Evolutionary conservation across 371 early-diverging fungal species (phyloP), one percentile per base, ranked within the genome.

Genomic region (Dichotomocladium elegans): DNA sequence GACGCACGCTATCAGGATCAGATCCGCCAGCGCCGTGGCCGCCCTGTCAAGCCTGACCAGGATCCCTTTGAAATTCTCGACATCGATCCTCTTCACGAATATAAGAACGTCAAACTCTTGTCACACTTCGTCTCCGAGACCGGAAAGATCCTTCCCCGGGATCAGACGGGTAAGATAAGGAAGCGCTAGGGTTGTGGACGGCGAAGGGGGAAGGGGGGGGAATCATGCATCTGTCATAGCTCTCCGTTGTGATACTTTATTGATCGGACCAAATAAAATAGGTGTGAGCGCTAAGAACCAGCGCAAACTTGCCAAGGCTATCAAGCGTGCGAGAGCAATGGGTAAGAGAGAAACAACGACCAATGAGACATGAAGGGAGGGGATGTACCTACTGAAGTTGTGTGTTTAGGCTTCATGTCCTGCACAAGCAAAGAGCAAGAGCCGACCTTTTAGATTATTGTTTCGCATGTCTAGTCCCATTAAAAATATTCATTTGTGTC

Each of bases 261-360:
- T n/a, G 9, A 37, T 37, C 40, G 9, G 9, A 17, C 4, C 10
- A 37, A n/a, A n/a, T n/a, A n/a, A n/a, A 19, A 12, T 57, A 68
- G 78, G 83, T 40, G 72, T 91, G 22, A 79, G 80, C 14, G 85
- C 86, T 51, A 85, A 88, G 63, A 86, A 86, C 47, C 93, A 93
- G 68, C 85, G 89, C 51, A 79, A 85, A 46, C 59, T 93, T 21
- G 78, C 89, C 41, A 85, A 86, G 70, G 92, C 92, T 19, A 88
- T 93, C 42, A 90, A 89, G 62, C 78, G 93, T 55, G 90, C 92
- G 11, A 82, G 91, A 51, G 87, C 90, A 4, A 83, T 91, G 79
- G 92, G 93, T 61, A 74, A 77, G 57, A 60, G n/a, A 63, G 3
- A 21, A 30, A 11, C 9, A 15, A 9, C 17, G 33, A 26, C 17